Percentiles rank a stretch among this genome's conserved stretches.
Conservation (phyloP, 768 basidiomycete genomes). For the Lactarius hatsudake region DNA sequence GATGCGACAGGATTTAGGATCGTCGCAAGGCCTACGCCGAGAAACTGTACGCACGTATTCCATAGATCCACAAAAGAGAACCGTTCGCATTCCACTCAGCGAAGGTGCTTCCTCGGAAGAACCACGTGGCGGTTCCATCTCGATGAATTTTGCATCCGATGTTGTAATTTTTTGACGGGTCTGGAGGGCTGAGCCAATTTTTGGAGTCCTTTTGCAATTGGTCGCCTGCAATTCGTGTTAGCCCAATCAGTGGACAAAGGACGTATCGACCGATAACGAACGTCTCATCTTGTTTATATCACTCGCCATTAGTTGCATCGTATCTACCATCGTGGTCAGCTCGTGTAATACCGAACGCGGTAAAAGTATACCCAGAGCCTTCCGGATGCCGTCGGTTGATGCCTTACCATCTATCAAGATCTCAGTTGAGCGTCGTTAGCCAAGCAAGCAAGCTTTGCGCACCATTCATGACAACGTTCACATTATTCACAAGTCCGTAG, state of each 20-base stretch:
- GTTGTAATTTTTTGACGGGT: conserved; percentile 11
- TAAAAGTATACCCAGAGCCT: neutral
- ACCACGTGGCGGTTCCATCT: conserved; percentile 4
- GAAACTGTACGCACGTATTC: conserved; percentile 7
- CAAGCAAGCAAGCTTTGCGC: neutral
- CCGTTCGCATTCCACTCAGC: neutral
- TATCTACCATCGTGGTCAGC: neutral
- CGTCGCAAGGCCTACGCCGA: neutral
- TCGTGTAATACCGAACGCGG: neutral
- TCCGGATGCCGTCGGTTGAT: neutral
- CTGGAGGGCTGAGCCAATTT: conserved; percentile 13
- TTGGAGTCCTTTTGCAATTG: neutral
- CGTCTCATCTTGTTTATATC: neutral
- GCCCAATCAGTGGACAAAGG: neutral
- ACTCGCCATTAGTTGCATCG: neutral
- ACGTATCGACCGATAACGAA: neutral
- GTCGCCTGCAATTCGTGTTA: neutral
- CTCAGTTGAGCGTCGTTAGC: neutral
- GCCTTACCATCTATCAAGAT: neutral
- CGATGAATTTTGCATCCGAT: neutral
- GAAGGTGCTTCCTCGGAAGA: neutral
- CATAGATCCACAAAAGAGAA: conserved; percentile 6
- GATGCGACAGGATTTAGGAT: neutral
- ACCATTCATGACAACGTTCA: conserved; percentile 7
- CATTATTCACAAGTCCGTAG: neutral